Evolutionary conservation across 2,329 filamentous ascomycete genomes (phyloP).

Genomic region (Nigrospora sphaerica): DNA sequence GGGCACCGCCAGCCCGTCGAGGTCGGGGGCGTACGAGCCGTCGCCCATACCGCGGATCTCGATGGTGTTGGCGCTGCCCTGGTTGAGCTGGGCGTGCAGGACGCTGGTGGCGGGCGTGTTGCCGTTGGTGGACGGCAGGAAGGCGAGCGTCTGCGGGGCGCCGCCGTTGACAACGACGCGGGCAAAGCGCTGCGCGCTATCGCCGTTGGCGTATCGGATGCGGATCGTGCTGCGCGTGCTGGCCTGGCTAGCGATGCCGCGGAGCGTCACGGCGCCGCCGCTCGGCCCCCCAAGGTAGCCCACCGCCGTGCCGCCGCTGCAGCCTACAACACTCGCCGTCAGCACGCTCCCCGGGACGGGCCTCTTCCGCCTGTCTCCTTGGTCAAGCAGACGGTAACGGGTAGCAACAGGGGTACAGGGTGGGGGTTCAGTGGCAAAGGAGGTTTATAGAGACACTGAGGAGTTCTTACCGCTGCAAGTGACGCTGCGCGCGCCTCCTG

Average conservation of each 20-base stretch:
- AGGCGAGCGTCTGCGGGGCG: conserved; percentile 39
- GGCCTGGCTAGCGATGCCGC: conserved; percentile 32
- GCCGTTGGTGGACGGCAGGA: conserved; percentile 40
- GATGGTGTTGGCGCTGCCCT: conserved; percentile 39
- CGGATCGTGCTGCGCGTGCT: conserved; percentile 42
- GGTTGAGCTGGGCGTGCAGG: conserved; percentile 38
- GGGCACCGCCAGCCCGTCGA: conserved; percentile 49
- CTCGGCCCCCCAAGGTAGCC: conserved; percentile 48
- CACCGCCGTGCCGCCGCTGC: conserved; percentile 39
- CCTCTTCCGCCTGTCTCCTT: too few species aligned
- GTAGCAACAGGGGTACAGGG: too few species aligned
- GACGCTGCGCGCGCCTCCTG: conserved; percentile 35
- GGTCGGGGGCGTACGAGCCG: conserved; percentile 40
- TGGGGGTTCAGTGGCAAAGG: too few species aligned
- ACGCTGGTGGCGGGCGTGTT: conserved; percentile 36
- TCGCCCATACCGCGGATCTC: conserved; percentile 30
- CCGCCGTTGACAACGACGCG: conserved; percentile 50
- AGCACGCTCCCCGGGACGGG: too few species aligned
- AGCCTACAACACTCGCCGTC: conserved; percentile 16
- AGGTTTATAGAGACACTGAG: too few species aligned
- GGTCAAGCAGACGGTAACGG: too few species aligned
- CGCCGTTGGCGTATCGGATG: conserved; percentile 50
- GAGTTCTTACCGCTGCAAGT: conserved; percentile 29
- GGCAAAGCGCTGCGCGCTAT: conserved; percentile 43
- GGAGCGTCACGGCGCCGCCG: conserved; percentile 39